phyloP scores from a whole-genome alignment of 1,284 basidiomycete species.

The Rhodotorula glutinis region DNA sequence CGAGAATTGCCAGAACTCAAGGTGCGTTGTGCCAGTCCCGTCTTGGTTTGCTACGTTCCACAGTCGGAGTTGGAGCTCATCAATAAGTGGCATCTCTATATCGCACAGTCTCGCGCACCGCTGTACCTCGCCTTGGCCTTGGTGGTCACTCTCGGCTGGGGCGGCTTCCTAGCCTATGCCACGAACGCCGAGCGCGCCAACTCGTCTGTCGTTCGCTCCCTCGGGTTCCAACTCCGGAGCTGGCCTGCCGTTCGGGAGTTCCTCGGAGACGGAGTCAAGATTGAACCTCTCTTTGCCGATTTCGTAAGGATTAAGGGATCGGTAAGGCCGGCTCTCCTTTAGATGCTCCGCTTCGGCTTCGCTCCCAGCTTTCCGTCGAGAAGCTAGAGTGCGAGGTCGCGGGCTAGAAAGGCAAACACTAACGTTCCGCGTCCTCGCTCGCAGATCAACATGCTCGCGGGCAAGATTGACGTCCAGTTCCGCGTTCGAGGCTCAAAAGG shows the following conservation, averaged over 20 bases:
- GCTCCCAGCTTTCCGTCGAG: not conserved
- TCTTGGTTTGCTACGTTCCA: too few relatives aligned
- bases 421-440: too few relatives aligned
- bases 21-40: not conserved
- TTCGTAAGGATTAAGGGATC: conserved; percentile 38
- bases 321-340: conserved; percentile 17
- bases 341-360: too few relatives aligned
- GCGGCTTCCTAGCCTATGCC: conserved; percentile 37
- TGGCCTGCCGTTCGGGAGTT: conserved; percentile 33
- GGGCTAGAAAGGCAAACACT: too few relatives aligned
- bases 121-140: conserved; percentile 32
- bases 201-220: conserved; percentile 33
- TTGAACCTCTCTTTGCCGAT: conserved; percentile 35
- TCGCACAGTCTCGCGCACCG: conserved; percentile 32
- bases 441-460: conserved; percentile 41
- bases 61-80: not conserved
- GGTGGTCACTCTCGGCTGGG: conserved; percentile 27
- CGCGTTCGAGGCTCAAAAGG: conserved; percentile 34
- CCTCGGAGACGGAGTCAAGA: conserved; percentile 31
- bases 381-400: too few relatives aligned
- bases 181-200: conserved; percentile 40
- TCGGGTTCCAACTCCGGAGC: conserved; percentile 34
- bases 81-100: too few relatives aligned
- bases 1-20: conserved; percentile 16
- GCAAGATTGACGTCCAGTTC: conserved; percentile 41